Evolutionary conservation across 2,329 filamentous ascomycete species (phyloP).

Genomic region (Sarocladium brachiariae): DNA sequence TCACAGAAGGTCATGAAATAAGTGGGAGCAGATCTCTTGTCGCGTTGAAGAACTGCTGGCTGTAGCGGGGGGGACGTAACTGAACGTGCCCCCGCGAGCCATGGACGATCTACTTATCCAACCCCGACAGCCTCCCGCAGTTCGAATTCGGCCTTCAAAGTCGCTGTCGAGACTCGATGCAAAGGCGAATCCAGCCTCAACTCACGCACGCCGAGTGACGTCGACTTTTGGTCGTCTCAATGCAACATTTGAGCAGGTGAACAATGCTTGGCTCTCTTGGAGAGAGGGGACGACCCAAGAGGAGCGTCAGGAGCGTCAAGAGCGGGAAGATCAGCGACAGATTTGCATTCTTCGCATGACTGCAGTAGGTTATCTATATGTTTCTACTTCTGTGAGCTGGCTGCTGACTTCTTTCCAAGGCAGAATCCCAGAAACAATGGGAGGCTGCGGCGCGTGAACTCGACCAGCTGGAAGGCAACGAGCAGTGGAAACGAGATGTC

Average conservation of each 20-base stretch:
- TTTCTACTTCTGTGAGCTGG: too few species aligned
- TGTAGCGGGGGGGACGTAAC: too few species aligned
- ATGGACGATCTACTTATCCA: slow-evolving; percentile 13
- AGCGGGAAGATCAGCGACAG: slow-evolving; percentile 52
- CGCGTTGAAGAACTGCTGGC: not conserved
- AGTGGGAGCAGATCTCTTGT: too few species aligned
- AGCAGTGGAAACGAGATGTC: slow-evolving; percentile 67
- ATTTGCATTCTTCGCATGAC: slow-evolving; percentile 58
- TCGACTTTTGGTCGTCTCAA: not conserved
- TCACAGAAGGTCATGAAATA: too few species aligned
- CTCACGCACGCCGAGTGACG: not conserved
- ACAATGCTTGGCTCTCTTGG: slow-evolving; percentile 37
- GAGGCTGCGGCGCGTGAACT: slow-evolving; percentile 67
- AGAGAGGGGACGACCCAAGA: slow-evolving; percentile 46
- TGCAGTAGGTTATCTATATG: slow-evolving; percentile 46
- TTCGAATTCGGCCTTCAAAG: slow-evolving; percentile 7
- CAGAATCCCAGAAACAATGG: slow-evolving; percentile 66
- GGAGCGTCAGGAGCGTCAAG: slow-evolving; percentile 39
- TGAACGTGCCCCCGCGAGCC: not conserved
- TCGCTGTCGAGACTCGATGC: slow-evolving; percentile 9
- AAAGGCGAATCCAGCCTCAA: not conserved
- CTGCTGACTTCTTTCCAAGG: slow-evolving; percentile 35
- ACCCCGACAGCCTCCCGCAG: not conserved
- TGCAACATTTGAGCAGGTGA: slow-evolving; percentile 32
- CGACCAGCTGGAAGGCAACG: slow-evolving; percentile 72